Base-by-base conservation (phyloP, 2,329 filamentous ascomycete species). In the Periconia digitata region DNA sequence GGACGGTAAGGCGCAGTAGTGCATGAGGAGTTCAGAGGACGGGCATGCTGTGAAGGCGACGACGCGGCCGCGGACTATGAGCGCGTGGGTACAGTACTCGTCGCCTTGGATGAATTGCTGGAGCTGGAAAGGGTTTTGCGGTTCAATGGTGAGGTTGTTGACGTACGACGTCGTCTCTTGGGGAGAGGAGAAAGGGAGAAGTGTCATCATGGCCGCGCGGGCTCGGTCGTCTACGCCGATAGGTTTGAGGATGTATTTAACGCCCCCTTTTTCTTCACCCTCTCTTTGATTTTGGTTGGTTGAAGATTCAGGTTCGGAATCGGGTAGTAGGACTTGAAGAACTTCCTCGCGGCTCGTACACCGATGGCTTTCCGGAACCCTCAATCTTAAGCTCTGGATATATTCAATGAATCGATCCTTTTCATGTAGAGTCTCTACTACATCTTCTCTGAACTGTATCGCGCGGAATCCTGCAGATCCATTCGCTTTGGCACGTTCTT, bases 11-110 rank as follows among this genome's bases (percentile, higher is more conserved):
- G 83, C 77, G 21, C 74, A 71, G 69, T 89, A 90, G 56, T 86
- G 83, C 80, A 88, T 86, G 20, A 84, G 72, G 3, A 86, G 72
- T 54, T 83, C 83, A 0, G 76, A 74, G 1, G 82, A 85, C 2
- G 81, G 81, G 60, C 86, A 89, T 0, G 86, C 82, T 6, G 83
- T 80, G 55, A 91, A 90, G 0, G 80, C 81, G 42, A 79, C 80
- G 15, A 92, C 79, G 27, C 79, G 69, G 1, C 87, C 87, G 0
- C 75, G 71, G n/a, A 90, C 75, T 3, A 91, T 72, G 2, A 91
- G 74, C 0, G 86, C 73, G 56, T 91, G 87, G 0, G 87, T 89
- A 67, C 85, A 88, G 63, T 85, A 90, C 64, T 90, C 86, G 0
- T 76, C 74, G 1, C 82, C 79, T 3, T 50, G 43, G 52, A 88